These are phyloP conservation scores for Saksenaea oblongispora DNA, from an alignment of 371 early-diverging fungal genomes.

Conservation along the genomic window DNA sequence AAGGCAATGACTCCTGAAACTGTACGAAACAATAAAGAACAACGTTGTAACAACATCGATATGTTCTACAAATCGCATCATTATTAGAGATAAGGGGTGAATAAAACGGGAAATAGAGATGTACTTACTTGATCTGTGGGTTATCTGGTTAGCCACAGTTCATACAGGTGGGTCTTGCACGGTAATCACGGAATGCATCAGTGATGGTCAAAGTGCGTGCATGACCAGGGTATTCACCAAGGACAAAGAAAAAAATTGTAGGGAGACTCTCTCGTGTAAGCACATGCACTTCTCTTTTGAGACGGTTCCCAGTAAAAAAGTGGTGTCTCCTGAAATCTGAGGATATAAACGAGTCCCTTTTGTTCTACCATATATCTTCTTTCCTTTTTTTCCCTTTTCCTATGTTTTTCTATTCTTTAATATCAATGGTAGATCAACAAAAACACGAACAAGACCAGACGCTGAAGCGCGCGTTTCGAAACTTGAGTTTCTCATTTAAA, in stretches of 20 bases:
- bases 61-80: too few species aligned
- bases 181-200: not conserved
- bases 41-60: not conserved
- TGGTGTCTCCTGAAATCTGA: not conserved
- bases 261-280: not conserved
- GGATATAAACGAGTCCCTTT: not conserved
- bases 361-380: not conserved
- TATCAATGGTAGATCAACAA: not conserved
- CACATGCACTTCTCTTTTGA: slow-evolving; percentile 2
- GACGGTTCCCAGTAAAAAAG: not conserved
- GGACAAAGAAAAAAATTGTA: not conserved
- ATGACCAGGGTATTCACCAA: not conserved
- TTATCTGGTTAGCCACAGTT: not conserved
- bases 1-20: not conserved
- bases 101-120: not conserved
- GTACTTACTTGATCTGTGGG: not conserved
- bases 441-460: not conserved
- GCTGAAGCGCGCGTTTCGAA: slow-evolving; percentile 1
- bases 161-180: not conserved
- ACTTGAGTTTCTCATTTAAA: not conserved
- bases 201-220: not conserved
- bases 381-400: not conserved
- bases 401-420: not conserved
- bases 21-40: not conserved
- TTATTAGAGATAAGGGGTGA: not conserved